Conservation (phyloP, 768 basidiomycete genomes). For the Leucosporidium scottii region DNA sequence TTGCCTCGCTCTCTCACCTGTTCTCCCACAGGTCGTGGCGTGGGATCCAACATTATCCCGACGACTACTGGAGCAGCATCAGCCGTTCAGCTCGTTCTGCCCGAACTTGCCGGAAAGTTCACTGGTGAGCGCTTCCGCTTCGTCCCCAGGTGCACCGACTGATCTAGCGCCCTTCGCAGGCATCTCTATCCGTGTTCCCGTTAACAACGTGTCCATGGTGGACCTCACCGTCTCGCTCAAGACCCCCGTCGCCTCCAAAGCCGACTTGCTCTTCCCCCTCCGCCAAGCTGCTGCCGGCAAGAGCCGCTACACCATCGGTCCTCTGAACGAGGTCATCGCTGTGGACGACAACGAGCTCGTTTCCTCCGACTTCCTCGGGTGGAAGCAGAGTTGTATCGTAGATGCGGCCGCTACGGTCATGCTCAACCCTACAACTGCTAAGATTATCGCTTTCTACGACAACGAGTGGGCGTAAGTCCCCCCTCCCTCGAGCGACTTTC, state of each 20-base stretch:
- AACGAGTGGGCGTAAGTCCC: background rate
- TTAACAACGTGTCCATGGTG: conserved; percentile 42
- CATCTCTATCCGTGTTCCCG: conserved; percentile 43
- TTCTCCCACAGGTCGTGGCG: conserved; percentile 2
- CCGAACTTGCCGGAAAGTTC: conserved; percentile 43
- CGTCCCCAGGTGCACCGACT: too few species aligned
- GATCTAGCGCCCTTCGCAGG: conserved; percentile 34
- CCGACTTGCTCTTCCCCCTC: conserved; percentile 40
- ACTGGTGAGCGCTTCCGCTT: conserved; percentile 35
- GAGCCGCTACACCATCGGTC: conserved; percentile 1
- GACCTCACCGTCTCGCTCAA: conserved; percentile 42
- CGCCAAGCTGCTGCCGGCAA: conserved; percentile 34
- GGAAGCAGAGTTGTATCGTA: conserved; percentile 37
- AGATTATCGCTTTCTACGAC: conserved; percentile 40
- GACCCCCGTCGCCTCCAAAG: conserved; percentile 38
- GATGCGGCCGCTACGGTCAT: conserved; percentile 40
- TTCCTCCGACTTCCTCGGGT: conserved; percentile 41
- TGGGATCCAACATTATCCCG: conserved; percentile 42
- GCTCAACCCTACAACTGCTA: conserved; percentile 38
- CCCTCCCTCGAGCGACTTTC: too few species aligned
- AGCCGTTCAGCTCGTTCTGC: conserved; percentile 42
- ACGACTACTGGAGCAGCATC: conserved; percentile 42
- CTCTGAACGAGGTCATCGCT: conserved; percentile 36
- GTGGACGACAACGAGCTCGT: conserved; percentile 44
- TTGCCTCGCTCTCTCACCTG: background rate